These are phyloP conservation scores for Claviceps africana DNA, from an alignment of 2,329 filamentous ascomycete species.

Conservation along the genomic window DNA sequence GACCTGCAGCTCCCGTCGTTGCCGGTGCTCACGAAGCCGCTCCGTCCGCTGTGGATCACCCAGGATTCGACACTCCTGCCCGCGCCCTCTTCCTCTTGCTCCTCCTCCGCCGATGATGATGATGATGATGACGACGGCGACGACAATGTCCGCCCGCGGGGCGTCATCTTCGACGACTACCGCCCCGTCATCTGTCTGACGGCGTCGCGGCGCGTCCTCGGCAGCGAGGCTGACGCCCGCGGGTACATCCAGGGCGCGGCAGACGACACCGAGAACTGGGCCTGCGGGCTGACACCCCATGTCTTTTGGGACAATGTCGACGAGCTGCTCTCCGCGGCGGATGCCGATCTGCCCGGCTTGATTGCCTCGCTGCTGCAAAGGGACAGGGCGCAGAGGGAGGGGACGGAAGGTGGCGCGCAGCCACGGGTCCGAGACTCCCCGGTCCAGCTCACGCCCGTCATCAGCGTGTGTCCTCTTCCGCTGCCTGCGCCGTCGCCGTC, in stretches of 20 bases:
- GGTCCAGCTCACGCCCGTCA: conserved; percentile 20
- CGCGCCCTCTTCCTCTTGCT: neutral
- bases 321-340: conserved; percentile 45
- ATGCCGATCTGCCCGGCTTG: conserved; percentile 45
- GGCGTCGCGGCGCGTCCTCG: conserved; percentile 57
- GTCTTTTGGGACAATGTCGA: conserved; percentile 66
- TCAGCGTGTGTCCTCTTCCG: conserved; percentile 24
- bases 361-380: conserved; percentile 26
- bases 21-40: conserved; percentile 49
- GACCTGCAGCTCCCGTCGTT: conserved; percentile 46
- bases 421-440: neutral
- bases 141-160: neutral
- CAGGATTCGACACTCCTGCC: conserved; percentile 40
- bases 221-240: conserved; percentile 48
- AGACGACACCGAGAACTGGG: conserved; percentile 92
- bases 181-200: conserved; percentile 74
- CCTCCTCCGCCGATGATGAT: conserved; percentile 5
- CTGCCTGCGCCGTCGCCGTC: conserved; percentile 6
- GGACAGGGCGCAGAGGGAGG: neutral
- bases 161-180: conserved; percentile 39
- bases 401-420: no score
- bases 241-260: conserved; percentile 85
- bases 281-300: conserved; percentile 58
- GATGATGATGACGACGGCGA: neutral
- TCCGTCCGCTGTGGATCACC: conserved; percentile 69